phyloP scores from a whole-genome alignment of 1,139 yeast species.

The Lodderomyces oxycetoniae region DNA sequence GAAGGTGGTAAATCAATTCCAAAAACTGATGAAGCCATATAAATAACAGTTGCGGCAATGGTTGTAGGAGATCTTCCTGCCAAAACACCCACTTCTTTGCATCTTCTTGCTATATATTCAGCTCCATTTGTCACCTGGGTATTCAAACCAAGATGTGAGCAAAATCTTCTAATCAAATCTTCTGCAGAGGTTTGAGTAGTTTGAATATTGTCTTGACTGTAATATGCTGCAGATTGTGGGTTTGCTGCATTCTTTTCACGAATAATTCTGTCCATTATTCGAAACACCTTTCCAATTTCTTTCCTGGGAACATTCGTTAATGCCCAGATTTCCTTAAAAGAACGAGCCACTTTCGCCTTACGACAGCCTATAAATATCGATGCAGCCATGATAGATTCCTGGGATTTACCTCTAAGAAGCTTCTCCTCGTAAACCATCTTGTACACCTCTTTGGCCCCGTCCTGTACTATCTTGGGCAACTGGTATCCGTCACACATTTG shows the following conservation, averaged over 20 bases:
- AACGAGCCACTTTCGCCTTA: constrained; percentile 89
- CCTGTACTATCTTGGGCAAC: constrained; percentile 90
- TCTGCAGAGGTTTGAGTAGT: constrained; percentile 91
- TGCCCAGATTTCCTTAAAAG: constrained; percentile 95
- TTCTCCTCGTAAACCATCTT: constrained; percentile 88
- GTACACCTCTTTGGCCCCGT: constrained; percentile 95
- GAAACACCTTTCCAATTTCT: constrained; percentile 87
- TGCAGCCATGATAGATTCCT: constrained; percentile 95
- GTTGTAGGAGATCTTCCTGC: constrained; percentile 98
- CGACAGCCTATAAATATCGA: constrained; percentile 93
- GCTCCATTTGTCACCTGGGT: constrained; percentile 90
- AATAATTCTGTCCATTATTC: constrained; percentile 72
- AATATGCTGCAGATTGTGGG: constrained; percentile 30
- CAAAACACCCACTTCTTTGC: constrained; percentile 87
- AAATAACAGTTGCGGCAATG: constrained; percentile 95
- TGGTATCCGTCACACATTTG: constrained; percentile 98
- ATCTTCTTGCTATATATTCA: constrained; percentile 82
- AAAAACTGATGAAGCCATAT: constrained; percentile 83
- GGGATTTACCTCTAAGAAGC: constrained; percentile 83
- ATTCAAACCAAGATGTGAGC: constrained; percentile 87
- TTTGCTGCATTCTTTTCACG: constrained; percentile 57
- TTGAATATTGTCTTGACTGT: constrained; percentile 55
- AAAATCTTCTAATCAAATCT: constrained; percentile 91
- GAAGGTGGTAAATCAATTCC: constrained; percentile 67
- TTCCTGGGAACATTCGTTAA: constrained; percentile 90